phyloP scores from a whole-genome alignment of 2,329 filamentous ascomycete species.

The Epicoccum sorghinum region DNA sequence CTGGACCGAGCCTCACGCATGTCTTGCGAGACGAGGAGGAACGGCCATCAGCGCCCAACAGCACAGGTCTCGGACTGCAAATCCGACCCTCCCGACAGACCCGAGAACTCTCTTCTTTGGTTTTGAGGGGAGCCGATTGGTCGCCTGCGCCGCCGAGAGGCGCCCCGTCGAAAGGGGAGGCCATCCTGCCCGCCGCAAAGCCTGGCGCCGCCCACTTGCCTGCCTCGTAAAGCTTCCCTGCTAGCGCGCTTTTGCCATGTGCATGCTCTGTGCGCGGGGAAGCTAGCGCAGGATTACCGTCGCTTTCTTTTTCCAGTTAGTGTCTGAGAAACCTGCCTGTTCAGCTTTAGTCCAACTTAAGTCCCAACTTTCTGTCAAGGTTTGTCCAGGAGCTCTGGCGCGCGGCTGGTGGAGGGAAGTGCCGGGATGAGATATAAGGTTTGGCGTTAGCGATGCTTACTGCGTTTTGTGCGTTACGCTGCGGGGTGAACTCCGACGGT shows the following conservation, averaged over 20 bases:
- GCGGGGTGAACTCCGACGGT: slow-evolving; percentile 5
- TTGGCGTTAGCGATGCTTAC: slow-evolving; percentile 1
- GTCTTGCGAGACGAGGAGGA: no score
- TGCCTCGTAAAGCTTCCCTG: background rate
- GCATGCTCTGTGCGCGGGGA: slow-evolving; percentile 14
- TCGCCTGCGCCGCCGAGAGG: background rate
- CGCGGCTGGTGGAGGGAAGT: slow-evolving; percentile 2
- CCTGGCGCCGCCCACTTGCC: background rate
- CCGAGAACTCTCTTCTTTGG: background rate
- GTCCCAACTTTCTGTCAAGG: background rate
- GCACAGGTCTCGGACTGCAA: no score
- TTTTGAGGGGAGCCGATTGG: slow-evolving; percentile 1
- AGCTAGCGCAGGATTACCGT: background rate
- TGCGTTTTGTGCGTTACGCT: background rate
- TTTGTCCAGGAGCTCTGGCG: slow-evolving; percentile 3
- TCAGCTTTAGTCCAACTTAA: background rate
- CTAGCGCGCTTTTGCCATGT: background rate
- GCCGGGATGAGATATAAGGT: slow-evolving; percentile 5
- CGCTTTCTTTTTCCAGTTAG: slow-evolving; percentile 6
- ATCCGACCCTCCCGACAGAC: no score
- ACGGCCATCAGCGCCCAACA: no score
- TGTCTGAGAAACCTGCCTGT: background rate
- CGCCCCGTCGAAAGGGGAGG: no score
- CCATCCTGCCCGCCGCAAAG: no score
- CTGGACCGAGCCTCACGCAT: no score